Percentiles rank a stretch among this genome's conserved stretches.
Conservation (phyloP, 73 alveolate species). For the Paramecium octaurelia region DNA sequence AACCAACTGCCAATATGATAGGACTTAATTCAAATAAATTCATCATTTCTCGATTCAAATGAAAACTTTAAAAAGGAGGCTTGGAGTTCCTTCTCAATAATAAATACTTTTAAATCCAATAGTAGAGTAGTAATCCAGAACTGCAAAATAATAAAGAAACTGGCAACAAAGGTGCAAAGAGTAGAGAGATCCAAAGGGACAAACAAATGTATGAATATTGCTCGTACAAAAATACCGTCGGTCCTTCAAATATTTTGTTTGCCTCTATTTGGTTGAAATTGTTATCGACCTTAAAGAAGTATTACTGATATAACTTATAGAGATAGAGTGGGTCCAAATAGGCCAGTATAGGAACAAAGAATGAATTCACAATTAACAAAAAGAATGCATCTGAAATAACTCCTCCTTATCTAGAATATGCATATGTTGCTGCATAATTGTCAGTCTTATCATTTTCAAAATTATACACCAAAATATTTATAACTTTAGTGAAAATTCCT, state of each 20-base stretch:
- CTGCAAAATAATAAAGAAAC: neutral
- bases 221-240: neutral
- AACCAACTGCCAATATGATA: neutral
- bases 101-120: conserved; percentile 20
- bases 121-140: neutral
- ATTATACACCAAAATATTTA: neutral
- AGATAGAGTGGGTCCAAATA: conserved; percentile 21
- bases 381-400: conserved; percentile 18
- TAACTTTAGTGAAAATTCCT: neutral
- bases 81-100: neutral
- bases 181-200: neutral
- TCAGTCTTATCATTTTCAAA: neutral
- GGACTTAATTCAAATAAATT: conserved; percentile 7
- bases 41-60: conserved; percentile 10
- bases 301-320: neutral
- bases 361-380: neutral
- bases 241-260: conserved; percentile 12
- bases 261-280: neutral
- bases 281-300: neutral
- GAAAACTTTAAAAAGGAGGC: conserved; percentile 9
- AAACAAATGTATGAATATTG: neutral
- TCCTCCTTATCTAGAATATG: conserved; percentile 28
- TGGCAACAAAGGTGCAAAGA: conserved; percentile 5
- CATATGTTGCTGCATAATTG: neutral
- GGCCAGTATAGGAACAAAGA: neutral